A percentile compares a stretch with the other conserved stretches of the same genome.
These are phyloP conservation scores for Penicillium dipodomyicola DNA, from an alignment of 495 filamentous ascomycete genomes.

Conservation along the genomic window DNA sequence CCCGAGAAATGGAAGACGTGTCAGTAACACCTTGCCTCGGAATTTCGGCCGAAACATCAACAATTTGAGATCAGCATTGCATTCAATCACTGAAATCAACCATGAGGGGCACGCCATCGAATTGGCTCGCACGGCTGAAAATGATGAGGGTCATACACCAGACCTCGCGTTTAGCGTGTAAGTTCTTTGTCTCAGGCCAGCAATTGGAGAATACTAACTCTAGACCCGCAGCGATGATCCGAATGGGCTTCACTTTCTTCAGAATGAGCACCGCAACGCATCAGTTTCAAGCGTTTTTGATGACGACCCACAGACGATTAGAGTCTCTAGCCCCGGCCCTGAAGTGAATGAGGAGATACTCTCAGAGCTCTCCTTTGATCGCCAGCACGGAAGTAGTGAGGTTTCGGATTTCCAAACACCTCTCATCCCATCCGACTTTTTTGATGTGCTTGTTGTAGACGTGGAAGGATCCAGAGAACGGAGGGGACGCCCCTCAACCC, in stretches of 20 bases:
- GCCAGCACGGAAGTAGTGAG: background rate
- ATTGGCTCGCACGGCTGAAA: background rate
- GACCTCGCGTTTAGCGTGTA: background rate
- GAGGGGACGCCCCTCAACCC: background rate
- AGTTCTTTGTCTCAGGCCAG: background rate
- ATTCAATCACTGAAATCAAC: background rate
- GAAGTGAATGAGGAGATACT: background rate
- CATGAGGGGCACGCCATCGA: background rate
- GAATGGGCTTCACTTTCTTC: background rate
- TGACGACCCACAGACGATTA: background rate
- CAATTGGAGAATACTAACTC: background rate
- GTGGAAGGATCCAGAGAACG: background rate
- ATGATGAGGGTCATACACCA: background rate
- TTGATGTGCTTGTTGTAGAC: background rate
- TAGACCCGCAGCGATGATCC: background rate
- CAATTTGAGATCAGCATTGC: background rate
- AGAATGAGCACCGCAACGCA: too few species aligned
- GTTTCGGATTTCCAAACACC: background rate
- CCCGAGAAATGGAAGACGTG: too few species aligned
- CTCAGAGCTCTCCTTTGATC: background rate
- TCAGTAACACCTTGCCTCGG: conserved; percentile 4
- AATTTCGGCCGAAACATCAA: conserved; percentile 5
- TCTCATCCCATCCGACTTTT: too few species aligned
- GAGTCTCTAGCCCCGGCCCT: background rate
- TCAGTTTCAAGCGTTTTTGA: background rate